Percentiles rank a stretch among this genome's conserved stretches.
phyloP scores from a whole-genome alignment of 192 early-diverging fungal genomes.

The Backusella australiensis region DNA sequence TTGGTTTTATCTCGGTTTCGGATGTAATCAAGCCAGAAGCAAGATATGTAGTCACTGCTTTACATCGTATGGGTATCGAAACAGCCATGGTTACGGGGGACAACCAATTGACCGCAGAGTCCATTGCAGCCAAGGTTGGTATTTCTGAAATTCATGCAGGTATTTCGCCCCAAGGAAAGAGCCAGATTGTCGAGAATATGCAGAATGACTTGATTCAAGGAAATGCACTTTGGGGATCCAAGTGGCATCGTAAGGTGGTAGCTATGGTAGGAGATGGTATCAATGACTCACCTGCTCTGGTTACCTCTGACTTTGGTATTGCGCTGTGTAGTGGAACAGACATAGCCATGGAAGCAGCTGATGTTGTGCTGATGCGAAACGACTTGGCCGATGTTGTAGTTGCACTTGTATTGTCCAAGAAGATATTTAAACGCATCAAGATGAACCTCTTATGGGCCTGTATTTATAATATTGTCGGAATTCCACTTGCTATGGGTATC shows the following conservation, averaged over 20 bases:
- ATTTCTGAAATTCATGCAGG: constrained; percentile 87
- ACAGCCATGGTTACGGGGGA: constrained; percentile 94
- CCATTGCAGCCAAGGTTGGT: constrained; percentile 78
- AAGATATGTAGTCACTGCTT: constrained; percentile 59
- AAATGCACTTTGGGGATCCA: not conserved
- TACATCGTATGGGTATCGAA: constrained; percentile 75
- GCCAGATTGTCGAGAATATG: constrained; percentile 66
- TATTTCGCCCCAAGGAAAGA: constrained; percentile 88
- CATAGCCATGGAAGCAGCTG: constrained; percentile 92
- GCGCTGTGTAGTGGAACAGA: constrained; percentile 89
- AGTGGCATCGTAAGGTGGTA: constrained; percentile 32
- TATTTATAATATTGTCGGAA: constrained; percentile 84
- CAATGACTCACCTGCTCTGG: constrained; percentile 92
- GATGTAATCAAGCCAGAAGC: constrained; percentile 84
- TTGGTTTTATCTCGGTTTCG: constrained; percentile 75
- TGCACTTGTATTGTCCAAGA: constrained; percentile 77
- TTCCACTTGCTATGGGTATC: constrained; percentile 94
- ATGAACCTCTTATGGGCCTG: constrained; percentile 90
- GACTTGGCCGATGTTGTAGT: constrained; percentile 83
- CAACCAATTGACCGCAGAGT: constrained; percentile 76
- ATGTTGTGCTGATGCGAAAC: constrained; percentile 87
- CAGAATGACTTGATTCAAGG: constrained; percentile 40
- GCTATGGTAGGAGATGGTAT: constrained; percentile 97
- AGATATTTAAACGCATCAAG: constrained; percentile 81
- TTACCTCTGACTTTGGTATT: constrained; percentile 84